Conservation (phyloP, 805 yeast species). For the Saccharomyces kudriavzevii region DNA sequence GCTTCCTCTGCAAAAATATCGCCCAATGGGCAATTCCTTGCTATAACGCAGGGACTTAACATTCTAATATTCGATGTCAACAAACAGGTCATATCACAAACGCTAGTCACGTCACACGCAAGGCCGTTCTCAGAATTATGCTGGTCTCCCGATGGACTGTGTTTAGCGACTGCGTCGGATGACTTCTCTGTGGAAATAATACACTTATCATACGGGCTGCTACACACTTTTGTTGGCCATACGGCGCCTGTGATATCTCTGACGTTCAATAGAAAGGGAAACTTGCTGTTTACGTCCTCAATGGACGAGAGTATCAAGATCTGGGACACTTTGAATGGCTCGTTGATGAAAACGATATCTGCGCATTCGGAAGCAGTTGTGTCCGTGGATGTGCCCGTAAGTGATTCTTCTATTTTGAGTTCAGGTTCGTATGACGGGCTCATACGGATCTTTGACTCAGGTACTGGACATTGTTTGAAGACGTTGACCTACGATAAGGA, state of each 20-base stretch:
- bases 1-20: constrained; percentile 48
- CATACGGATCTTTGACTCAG: constrained; percentile 79
- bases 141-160: constrained; percentile 68
- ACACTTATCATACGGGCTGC: constrained; percentile 42
- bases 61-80: constrained; percentile 49
- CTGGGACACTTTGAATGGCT: constrained; percentile 72
- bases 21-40: constrained; percentile 52
- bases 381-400: constrained; percentile 63
- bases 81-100: constrained; percentile 2
- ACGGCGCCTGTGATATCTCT: constrained; percentile 77
- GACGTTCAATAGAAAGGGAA: constrained; percentile 65
- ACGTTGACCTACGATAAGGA: constrained; percentile 77
- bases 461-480: constrained; percentile 84
- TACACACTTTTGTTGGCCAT: constrained; percentile 56
- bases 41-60: constrained; percentile 52
- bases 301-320: constrained; percentile 85
- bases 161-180: constrained; percentile 79
- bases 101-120: constrained; percentile 32
- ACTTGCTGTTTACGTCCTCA: constrained; percentile 70
- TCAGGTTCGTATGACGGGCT: constrained; percentile 90
- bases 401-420: constrained; percentile 67
- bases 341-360: constrained; percentile 66
- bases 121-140: constrained; percentile 66
- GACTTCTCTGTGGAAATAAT: constrained; percentile 75
- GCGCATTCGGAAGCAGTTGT: constrained; percentile 92